phyloP scores from a whole-genome alignment of 1,284 basidiomycete species.

The Rhizoctonia solani region DNA sequence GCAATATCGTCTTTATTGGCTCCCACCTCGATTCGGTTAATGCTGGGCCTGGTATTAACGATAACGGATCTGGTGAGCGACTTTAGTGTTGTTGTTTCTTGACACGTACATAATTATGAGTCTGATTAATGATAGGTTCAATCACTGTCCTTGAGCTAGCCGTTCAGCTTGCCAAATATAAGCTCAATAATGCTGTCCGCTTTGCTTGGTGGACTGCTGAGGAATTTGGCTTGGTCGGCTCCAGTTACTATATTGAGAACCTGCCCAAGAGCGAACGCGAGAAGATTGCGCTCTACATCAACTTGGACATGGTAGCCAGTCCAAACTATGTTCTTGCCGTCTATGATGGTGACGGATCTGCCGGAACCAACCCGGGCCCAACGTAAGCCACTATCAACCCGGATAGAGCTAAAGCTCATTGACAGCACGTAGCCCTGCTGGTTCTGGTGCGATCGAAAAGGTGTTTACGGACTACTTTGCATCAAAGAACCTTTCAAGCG shows the following conservation, averaged over 20 bases:
- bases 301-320: slow-evolving; percentile 33
- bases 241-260: slow-evolving; percentile 15
- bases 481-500: slow-evolving; percentile 17
- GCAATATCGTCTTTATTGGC: slow-evolving; percentile 18
- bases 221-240: slow-evolving; percentile 21
- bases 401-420: neutral
- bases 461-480: slow-evolving; percentile 29
- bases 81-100: neutral
- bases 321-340: slow-evolving; percentile 31
- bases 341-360: slow-evolving; percentile 32
- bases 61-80: slow-evolving; percentile 27
- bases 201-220: slow-evolving; percentile 33
- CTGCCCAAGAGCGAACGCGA: slow-evolving; percentile 19
- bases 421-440: neutral
- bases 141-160: slow-evolving; percentile 22
- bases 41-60: slow-evolving; percentile 29
- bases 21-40: slow-evolving; percentile 22
- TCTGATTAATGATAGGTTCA: neutral
- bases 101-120: neutral
- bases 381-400: neutral
- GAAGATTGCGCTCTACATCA: slow-evolving; percentile 31
- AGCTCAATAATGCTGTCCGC: slow-evolving; percentile 29
- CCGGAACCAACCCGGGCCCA: slow-evolving; percentile 24
- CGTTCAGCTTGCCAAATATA: slow-evolving; percentile 25
- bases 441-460: slow-evolving; percentile 28